Evolutionary conservation across 768 basidiomycete species (phyloP).

Genomic region (Mycena pura): DNA sequence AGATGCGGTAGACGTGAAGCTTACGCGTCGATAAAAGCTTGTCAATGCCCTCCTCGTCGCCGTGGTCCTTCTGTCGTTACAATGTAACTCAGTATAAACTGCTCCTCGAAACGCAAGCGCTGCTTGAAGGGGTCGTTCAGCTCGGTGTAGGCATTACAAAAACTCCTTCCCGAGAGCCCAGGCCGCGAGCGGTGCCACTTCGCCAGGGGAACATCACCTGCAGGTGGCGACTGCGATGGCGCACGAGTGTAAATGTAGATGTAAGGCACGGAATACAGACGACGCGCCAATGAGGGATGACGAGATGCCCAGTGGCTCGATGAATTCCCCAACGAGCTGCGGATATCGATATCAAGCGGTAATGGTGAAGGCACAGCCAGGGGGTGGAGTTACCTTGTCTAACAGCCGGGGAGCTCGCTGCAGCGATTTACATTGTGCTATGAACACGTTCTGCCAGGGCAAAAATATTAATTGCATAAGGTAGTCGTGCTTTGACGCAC

Average conservation of each 20-base stretch:
- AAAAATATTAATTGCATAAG: neutral
- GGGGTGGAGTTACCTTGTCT: conserved; percentile 76
- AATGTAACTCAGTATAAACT: conserved; percentile 60
- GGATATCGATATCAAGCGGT: conserved; percentile 8
- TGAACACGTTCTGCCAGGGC: neutral
- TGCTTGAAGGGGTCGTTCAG: conserved; percentile 99
- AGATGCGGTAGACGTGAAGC: conserved; percentile 31
- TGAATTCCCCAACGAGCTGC: conserved; percentile 96
- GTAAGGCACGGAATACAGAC: no score
- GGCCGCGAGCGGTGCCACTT: conserved; percentile 98
- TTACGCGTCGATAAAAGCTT: conserved; percentile 94
- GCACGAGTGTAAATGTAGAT: no score
- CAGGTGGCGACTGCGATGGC: conserved; percentile 88
- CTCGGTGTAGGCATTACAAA: conserved; percentile 99
- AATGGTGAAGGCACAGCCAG: neutral
- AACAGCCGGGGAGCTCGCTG: conserved; percentile 90
- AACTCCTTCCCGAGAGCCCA: conserved; percentile 96
- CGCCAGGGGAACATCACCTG: conserved; percentile 99
- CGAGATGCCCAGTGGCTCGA: conserved; percentile 95
- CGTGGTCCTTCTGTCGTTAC: conserved; percentile 93
- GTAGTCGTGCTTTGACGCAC: conserved; percentile 72
- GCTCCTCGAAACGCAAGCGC: conserved; percentile 93
- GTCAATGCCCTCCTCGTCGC: conserved; percentile 97
- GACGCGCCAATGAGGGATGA: conserved; percentile 89
- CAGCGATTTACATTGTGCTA: conserved; percentile 98